phyloP scores from a whole-genome alignment of 495 filamentous ascomycete species.

The Trichoderma gamsii region DNA sequence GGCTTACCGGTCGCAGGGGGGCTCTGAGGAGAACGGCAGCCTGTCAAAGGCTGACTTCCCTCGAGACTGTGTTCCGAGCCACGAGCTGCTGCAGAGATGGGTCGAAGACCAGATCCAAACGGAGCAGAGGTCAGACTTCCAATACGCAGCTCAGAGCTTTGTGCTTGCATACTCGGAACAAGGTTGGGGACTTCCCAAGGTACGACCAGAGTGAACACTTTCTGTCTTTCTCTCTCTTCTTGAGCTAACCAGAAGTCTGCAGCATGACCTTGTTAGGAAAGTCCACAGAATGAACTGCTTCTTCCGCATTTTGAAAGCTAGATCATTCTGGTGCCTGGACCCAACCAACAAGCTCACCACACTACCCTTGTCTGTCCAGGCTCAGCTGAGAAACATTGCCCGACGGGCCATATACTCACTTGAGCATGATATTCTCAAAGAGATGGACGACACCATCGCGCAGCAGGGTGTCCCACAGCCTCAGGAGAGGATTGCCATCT shows the following conservation, averaged over 20 bases:
- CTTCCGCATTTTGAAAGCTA: slow-evolving; percentile 29
- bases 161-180: slow-evolving; percentile 9
- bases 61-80: neutral
- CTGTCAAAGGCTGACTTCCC: slow-evolving; percentile 14
- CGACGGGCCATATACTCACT: slow-evolving; percentile 8
- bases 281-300: slow-evolving; percentile 30
- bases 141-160: neutral
- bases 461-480: neutral
- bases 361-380: slow-evolving; percentile 14
- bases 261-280: slow-evolving; percentile 27
- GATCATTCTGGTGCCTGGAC: slow-evolving; percentile 1
- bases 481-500: slow-evolving; percentile 5
- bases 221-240: neutral
- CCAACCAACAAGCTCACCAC: neutral
- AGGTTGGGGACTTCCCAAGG: slow-evolving; percentile 14
- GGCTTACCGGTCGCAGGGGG: slow-evolving; percentile 14
- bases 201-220: neutral
- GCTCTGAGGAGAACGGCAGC: slow-evolving; percentile 11
- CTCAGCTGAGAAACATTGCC: slow-evolving; percentile 13
- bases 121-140: neutral
- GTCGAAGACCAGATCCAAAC: slow-evolving; percentile 14
- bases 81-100: slow-evolving; percentile 12
- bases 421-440: slow-evolving; percentile 16
- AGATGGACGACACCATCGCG: slow-evolving; percentile 13
- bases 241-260: slow-evolving; percentile 22